These are phyloP conservation scores for Alternaria sp. DNA, from an alignment of 2,329 filamentous ascomycete genomes.

Conservation along the genomic window DNA sequence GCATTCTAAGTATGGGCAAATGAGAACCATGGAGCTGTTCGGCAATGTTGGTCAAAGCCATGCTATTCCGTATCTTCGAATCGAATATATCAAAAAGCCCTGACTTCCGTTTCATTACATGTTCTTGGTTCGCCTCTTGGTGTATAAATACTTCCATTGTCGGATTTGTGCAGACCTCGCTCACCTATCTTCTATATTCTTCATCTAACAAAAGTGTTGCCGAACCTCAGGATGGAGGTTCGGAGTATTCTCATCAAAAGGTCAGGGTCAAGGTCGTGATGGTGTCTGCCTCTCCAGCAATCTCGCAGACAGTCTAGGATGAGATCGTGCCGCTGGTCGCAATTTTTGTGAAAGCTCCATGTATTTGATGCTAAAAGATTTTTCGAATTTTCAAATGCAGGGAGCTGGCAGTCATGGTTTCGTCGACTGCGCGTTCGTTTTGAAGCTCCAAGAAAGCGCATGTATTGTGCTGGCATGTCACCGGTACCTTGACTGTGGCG, in stretches of 20 bases:
- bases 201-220: too few species aligned
- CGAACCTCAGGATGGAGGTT: too few species aligned
- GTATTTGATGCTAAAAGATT: too few species aligned
- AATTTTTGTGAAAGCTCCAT: too few species aligned
- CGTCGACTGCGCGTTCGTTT: not conserved
- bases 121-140: too few species aligned
- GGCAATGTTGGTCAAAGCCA: not conserved
- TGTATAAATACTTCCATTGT: not conserved
- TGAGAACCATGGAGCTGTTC: not conserved
- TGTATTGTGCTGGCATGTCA: not conserved
- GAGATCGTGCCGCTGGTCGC: too few species aligned
- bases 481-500: not conserved
- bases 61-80: not conserved
- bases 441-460: not conserved
- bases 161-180: too few species aligned
- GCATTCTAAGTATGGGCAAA: not conserved
- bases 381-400: too few species aligned
- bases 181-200: too few species aligned
- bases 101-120: too few species aligned
- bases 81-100: not conserved
- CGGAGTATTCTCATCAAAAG: not conserved
- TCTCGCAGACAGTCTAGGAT: too few species aligned
- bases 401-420: not conserved
- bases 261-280: not conserved
- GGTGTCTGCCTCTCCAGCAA: not conserved